phyloP scores from a whole-genome alignment of 805 yeast species.

The Sungouiozyma intestinalis region DNA sequence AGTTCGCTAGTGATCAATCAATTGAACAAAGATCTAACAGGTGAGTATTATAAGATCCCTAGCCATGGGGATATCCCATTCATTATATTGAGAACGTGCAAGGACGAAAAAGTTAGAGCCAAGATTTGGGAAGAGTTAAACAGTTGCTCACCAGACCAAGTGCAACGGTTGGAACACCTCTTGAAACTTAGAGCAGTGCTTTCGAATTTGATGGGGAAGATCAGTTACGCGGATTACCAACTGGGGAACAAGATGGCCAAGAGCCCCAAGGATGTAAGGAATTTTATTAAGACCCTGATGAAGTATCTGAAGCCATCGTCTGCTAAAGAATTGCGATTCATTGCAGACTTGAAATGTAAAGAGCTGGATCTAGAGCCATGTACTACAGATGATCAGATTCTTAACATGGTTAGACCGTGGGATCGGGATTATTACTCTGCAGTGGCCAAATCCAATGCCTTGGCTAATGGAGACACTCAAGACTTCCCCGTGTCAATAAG shows the following conservation, averaged over 20 bases:
- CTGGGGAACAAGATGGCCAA: slow-evolving; percentile 85
- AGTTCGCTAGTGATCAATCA: slow-evolving; percentile 15
- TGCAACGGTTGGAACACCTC: slow-evolving; percentile 46
- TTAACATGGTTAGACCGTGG: slow-evolving; percentile 67
- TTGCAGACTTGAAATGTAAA: slow-evolving; percentile 33
- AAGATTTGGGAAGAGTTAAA: slow-evolving; percentile 69
- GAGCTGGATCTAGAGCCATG: slow-evolving; percentile 9
- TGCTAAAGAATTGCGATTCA: slow-evolving; percentile 41
- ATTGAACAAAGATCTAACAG: slow-evolving; percentile 29
- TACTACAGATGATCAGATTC: slow-evolving; percentile 30
- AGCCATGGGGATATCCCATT: slow-evolving; percentile 56
- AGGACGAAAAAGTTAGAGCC: slow-evolving; percentile 46
- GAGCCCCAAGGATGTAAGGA: slow-evolving; percentile 60
- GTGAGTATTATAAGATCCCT: slow-evolving; percentile 41
- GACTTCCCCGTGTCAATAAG: slow-evolving; percentile 35
- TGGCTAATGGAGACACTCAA: background rate
- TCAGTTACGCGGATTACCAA: slow-evolving; percentile 69
- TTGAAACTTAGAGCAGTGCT: slow-evolving; percentile 57
- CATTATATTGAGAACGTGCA: slow-evolving; percentile 49
- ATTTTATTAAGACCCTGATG: slow-evolving; percentile 56
- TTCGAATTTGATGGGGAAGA: slow-evolving; percentile 62
- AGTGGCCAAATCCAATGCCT: background rate
- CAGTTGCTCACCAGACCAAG: slow-evolving; percentile 52
- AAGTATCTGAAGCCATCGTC: slow-evolving; percentile 44
- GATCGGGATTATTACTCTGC: slow-evolving; percentile 61